Base-by-base conservation (phyloP, 345 rosid species). In the Eucalyptus grandis region DNA sequence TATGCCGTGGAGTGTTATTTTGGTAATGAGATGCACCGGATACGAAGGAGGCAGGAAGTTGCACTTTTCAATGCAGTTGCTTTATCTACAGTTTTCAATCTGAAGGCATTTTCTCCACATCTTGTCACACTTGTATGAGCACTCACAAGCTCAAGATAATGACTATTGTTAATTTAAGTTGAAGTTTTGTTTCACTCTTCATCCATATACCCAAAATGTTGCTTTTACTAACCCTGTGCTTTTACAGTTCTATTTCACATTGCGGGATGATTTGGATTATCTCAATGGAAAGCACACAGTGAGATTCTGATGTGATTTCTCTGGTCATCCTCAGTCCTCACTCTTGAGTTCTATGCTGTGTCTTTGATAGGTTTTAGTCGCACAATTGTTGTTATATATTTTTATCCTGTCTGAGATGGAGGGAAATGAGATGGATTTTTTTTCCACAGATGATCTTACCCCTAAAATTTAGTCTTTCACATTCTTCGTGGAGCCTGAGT, bases 231-330 rank as follows among this genome's bases (percentile, higher is more conserved):
- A 86, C 89, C 51, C 19, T 90, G 58, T 87, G 82, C 27, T 53
- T 86, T 91, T 92, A 81, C 98, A 98, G 99, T 97, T 98, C 91
- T 98, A 96, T 89, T 90, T 96, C 88, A 96, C 99, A 47, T 89
- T 98, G 92, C 97, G 99, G 49, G 97, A 96, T 93, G 96, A 93
- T 89, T 93, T 98, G 46, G 99, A 97, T 92, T 98, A 97, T 91
- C 99, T 97, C n/a, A 99, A 97, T 56, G 99, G 96, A 88, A 98
- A 97, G 95, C 98, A 96, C 92, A 96, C 98, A 4, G 99, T 97
- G 91, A 96, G 99, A 89, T 31, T 89, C 90, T 22, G 40, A 24
- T 50, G 17, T 47, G 51, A 87, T 89, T 49, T 30, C 11, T 30
- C 83, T 77, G 47, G 83, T 40, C 65, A 86, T 53, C 30, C 56